Evolutionary conservation across 2,329 filamentous ascomycete genomes (phyloP).

Genomic region (Cercospora brassicicola): DNA sequence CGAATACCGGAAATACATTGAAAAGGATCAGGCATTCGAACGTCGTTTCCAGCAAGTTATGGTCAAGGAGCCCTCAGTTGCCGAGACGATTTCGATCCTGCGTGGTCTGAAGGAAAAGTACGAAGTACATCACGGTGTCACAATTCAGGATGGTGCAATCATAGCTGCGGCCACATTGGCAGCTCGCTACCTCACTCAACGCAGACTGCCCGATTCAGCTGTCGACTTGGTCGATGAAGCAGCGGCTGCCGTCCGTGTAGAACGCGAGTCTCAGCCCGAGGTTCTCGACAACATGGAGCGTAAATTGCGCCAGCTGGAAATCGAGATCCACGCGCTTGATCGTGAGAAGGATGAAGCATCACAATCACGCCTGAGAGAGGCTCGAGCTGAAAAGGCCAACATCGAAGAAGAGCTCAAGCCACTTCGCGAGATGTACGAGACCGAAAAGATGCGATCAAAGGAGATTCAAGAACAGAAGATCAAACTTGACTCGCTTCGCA

Average conservation of each 20-base stretch:
- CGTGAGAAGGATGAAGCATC: slow-evolving; percentile 95
- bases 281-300: slow-evolving; percentile 92
- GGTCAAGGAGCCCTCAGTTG: slow-evolving; percentile 86
- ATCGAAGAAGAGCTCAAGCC: slow-evolving; percentile 90
- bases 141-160: slow-evolving; percentile 89
- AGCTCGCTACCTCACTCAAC: slow-evolving; percentile 85
- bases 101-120: slow-evolving; percentile 97
- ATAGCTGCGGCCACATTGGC: slow-evolving; percentile 89
- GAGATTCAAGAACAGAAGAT: slow-evolving; percentile 70
- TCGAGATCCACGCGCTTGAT: slow-evolving; percentile 92
- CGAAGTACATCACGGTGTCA: slow-evolving; percentile 97
- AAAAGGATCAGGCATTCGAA: slow-evolving; percentile 97
- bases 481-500: slow-evolving; percentile 87
- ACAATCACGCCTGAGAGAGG: slow-evolving; percentile 74
- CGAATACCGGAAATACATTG: slow-evolving; percentile 98
- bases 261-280: slow-evolving; percentile 93
- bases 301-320: slow-evolving; percentile 84
- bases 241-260: slow-evolving; percentile 91
- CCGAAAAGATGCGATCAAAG: slow-evolving; percentile 73
- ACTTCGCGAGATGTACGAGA: slow-evolving; percentile 91
- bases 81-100: slow-evolving; percentile 95
- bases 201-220: slow-evolving; percentile 90
- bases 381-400: slow-evolving; percentile 88
- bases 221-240: slow-evolving; percentile 97
- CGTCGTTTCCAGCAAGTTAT: slow-evolving; percentile 97